Evolutionary conservation across 257 asterid genomes (phyloP), one percentile per base, ranked within the genome.

Genomic region (Solanum verrucosum): DNA sequence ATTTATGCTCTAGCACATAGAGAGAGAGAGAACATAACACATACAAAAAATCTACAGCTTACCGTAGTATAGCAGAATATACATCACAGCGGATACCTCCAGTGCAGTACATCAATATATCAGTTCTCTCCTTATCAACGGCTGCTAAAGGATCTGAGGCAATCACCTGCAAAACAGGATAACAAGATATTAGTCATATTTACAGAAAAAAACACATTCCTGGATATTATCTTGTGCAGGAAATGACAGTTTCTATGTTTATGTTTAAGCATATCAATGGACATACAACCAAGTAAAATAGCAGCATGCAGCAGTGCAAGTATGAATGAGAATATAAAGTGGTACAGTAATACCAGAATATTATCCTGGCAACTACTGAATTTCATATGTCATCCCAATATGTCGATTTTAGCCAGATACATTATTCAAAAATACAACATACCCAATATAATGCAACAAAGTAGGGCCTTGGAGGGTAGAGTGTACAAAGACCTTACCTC

Each of bases 81-180:
- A 97, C 98, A 59, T 96, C 99, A 15, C 99, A 97, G 88, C 99
- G 96, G 89, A 97, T 97, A 84, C 99, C 98, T 86, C 99, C 99
- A 21, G 99, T 97, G 89, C 99, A 97, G 92, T 97, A 97, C 99
- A 97, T 97, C 92, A 97, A 86, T 90, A 95, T 89, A 90, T 96
- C 95, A 31, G 98, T 95, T 82, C 89, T 93, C 93, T 93, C 99
- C 92, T 90, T 96, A 91, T 97, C 96, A 84, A 92, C 94, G 81
- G 79, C 84, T 85, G 95, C 95, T 90, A 96, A 92, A 91, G 99
- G 98, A 92, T 97, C 99, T 84, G 98, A 91, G 65, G 89, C 92
- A 84, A 87, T 73, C 27, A 90, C 93, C 98, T 96, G 95, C 72
- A 46, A 5, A 71, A 49, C 86, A 82, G 31, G 70, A 82, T 31